A percentile compares a stretch with the other conserved stretches of the same genome.
These are phyloP conservation scores for Scenedesmus sp. DNA, from an alignment of 163 green algal species.

Conservation along the genomic window DNA sequence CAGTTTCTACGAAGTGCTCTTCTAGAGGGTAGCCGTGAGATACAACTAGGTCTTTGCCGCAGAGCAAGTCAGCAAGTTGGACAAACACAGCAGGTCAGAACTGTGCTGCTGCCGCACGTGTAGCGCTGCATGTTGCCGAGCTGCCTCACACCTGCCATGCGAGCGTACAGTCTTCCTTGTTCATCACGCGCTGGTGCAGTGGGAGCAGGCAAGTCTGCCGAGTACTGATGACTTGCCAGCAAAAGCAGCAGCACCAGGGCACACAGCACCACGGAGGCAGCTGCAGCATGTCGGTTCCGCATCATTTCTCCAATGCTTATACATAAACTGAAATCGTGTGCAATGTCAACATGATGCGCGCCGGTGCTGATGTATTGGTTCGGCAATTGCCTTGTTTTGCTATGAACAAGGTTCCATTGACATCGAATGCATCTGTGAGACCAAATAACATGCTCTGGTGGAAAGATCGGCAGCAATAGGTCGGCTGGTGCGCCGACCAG, in stretches of 20 bases:
- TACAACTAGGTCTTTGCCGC: conserved; percentile 56
- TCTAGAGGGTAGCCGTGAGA: conserved; percentile 70
- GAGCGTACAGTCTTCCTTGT: background rate
- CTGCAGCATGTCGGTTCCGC: background rate
- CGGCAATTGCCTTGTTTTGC: background rate
- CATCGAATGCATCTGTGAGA: background rate
- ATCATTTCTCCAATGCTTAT: background rate
- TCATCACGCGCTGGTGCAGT: background rate
- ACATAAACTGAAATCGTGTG: background rate
- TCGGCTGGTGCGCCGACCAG: background rate
- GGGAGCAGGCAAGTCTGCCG: background rate
- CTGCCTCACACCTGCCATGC: conserved; percentile 22
- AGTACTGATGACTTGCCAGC: background rate
- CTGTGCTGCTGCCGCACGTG: background rate
- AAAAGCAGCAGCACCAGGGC: background rate
- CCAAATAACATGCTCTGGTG: background rate
- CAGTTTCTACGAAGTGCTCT: conserved; percentile 63
- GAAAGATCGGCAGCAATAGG: background rate
- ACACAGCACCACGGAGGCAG: background rate
- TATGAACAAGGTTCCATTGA: background rate
- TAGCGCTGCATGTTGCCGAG: background rate
- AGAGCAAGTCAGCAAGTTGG: background rate
- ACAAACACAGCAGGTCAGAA: background rate
- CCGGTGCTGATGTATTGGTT: background rate
- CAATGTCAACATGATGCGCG: background rate